phyloP scores from a whole-genome alignment of 768 basidiomycete species.

The Atractiella rhizophila region DNA sequence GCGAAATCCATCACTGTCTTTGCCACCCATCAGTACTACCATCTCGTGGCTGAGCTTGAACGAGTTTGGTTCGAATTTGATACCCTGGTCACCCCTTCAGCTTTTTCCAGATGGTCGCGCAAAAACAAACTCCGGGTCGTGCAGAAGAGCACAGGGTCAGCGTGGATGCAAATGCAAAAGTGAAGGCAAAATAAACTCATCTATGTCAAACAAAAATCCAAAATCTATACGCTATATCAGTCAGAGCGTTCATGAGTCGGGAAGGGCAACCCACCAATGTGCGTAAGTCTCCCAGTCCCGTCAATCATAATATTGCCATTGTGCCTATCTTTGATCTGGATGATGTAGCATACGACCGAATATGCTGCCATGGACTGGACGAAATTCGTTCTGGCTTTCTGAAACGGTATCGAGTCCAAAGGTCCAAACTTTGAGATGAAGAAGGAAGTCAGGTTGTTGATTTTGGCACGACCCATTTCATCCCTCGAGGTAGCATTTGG shows the following conservation, averaged over 20 bases:
- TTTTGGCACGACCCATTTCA: constrained; percentile 96
- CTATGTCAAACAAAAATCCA: constrained; percentile 93
- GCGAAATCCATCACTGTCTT: constrained; percentile 76
- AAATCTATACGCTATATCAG: constrained; percentile 36
- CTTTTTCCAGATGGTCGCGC: background rate
- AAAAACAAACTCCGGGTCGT: constrained; percentile 42
- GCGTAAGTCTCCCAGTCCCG: constrained; percentile 84
- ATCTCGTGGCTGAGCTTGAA: constrained; percentile 99
- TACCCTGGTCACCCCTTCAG: constrained; percentile 33
- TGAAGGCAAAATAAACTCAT: constrained; percentile 32
- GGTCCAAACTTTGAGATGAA: constrained; percentile 83
- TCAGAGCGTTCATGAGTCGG: background rate
- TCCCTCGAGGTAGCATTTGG: constrained; percentile 93
- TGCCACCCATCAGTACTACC: constrained; percentile 90
- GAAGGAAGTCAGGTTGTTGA: constrained; percentile 84
- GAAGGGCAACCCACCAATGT: constrained; percentile 42
- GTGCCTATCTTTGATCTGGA: constrained; percentile 96
- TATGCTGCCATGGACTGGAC: constrained; percentile 99
- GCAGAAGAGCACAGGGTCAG: constrained; percentile 11
- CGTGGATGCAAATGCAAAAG: background rate
- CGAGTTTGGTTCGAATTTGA: constrained; percentile 93
- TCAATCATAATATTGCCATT: constrained; percentile 99
- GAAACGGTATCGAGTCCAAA: constrained; percentile 67
- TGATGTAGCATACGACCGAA: constrained; percentile 86
- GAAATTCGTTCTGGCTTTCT: constrained; percentile 77